Conservation (phyloP, 345 rosid genomes). For the Moricandia moricandioides region DNA sequence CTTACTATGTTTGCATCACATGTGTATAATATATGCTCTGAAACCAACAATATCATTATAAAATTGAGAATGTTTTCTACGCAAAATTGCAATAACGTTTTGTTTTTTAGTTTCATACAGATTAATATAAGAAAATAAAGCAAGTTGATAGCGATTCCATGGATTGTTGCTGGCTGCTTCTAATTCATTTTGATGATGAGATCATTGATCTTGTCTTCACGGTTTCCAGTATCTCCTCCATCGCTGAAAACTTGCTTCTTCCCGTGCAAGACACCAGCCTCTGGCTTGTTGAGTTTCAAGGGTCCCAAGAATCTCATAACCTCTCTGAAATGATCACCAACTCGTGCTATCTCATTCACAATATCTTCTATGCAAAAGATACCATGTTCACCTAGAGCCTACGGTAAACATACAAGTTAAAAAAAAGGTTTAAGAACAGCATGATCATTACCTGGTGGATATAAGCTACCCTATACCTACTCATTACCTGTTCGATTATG, state of each 20-base stretch:
- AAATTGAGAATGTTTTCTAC: neutral
- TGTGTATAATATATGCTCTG: neutral
- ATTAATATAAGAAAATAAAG: neutral
- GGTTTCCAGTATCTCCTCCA: slow-evolving; percentile 86
- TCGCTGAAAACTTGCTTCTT: slow-evolving; percentile 62
- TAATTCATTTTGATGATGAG: slow-evolving; percentile 74
- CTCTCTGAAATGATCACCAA: slow-evolving; percentile 86
- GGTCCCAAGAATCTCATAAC: slow-evolving; percentile 67
- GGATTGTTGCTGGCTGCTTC: neutral
- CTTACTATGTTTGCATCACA: neutral
- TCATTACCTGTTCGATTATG: slow-evolving; percentile 77
- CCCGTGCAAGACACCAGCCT: slow-evolving; percentile 58
- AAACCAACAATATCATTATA: neutral
- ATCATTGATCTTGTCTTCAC: slow-evolving; percentile 78
- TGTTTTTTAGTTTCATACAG: neutral
- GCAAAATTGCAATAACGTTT: slow-evolving; percentile 14
- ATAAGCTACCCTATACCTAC: neutral
- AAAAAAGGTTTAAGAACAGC: neutral
- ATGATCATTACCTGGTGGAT: neutral
- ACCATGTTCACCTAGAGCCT: slow-evolving; percentile 73
- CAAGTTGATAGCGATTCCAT: slow-evolving; percentile 3
- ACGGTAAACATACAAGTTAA: slow-evolving; percentile 20
- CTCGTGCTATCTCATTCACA: slow-evolving; percentile 63
- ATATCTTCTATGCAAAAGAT: slow-evolving; percentile 74
- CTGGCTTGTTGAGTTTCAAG: slow-evolving; percentile 67